Evolutionary conservation across 2,329 filamentous ascomycete species (phyloP).

Genomic region (Leptographium wingfieldii): DNA sequence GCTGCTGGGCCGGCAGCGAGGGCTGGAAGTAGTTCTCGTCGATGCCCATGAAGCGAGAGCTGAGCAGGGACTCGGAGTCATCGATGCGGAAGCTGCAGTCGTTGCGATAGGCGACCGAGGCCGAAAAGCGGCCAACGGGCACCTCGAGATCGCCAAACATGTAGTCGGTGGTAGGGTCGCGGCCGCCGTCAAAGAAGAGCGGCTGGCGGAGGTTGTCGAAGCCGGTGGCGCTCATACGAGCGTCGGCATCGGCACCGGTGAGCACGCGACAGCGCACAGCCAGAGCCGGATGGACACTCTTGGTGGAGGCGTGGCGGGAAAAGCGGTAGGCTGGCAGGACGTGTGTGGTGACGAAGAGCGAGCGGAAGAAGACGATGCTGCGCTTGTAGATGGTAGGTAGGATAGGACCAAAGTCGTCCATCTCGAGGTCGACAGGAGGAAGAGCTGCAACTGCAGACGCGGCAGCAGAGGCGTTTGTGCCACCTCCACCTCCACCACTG

Average conservation of each 20-base stretch:
- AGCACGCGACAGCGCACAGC: conserved; percentile 71
- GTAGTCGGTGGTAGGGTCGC: conserved; percentile 60
- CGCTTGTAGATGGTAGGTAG: conserved; percentile 94
- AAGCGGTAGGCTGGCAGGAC: conserved; percentile 82
- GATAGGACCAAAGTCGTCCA: conserved; percentile 45
- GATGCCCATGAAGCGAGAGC: conserved; percentile 83
- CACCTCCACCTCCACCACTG: neutral
- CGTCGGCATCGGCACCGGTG: conserved; percentile 38
- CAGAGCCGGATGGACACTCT: conserved; percentile 54
- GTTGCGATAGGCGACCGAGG: conserved; percentile 71
- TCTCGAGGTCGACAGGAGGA: conserved; percentile 6
- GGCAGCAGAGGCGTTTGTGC: neutral
- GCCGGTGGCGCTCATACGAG: conserved; percentile 31
- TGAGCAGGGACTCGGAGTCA: conserved; percentile 79
- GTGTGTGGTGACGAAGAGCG: conserved; percentile 69
- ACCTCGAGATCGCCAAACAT: conserved; percentile 76
- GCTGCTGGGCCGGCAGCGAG: conserved; percentile 43
- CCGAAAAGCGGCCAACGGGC: conserved; percentile 70
- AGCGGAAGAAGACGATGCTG: conserved; percentile 86
- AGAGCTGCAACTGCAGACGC: neutral
- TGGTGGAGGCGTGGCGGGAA: conserved; percentile 57
- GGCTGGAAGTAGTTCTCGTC: conserved; percentile 82
- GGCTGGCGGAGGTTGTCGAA: conserved; percentile 61
- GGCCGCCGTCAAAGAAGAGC: conserved; percentile 43
- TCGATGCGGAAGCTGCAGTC: conserved; percentile 87